Evolutionary conservation across 371 early-diverging fungal species (phyloP), one percentile per base, ranked within the genome.

Genomic region (Rhizopus delemar): DNA sequence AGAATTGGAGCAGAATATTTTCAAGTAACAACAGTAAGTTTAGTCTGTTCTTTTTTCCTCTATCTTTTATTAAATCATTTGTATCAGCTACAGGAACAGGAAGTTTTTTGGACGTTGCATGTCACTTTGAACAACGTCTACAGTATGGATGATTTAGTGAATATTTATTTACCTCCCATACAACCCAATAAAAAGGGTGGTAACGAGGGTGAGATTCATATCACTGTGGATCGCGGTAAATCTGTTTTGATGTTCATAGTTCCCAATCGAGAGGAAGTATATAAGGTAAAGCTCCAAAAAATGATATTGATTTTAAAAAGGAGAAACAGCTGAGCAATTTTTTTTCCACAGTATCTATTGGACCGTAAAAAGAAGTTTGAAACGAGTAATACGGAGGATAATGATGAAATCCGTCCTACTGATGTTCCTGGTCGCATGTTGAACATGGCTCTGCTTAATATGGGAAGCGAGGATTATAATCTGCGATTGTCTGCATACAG

Each of bases 341-440:
- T 46, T 38, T 32, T 39, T 43, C 15, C 5, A 8, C 46, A 66
- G 56, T 61, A 66, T 50, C 55, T 69, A 0, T 46, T 93, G 29
- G 80, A 86, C 46, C 74, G 78, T 57, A 86, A 90, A 5, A 86
- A 87, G 53, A 74, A 83, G 34, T 66, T 82, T 45, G 80, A 87
- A 39, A 82, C 81, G 36, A 86, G 87, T 11, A 65, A 79, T 0
- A 81, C 83, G 16, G 70, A 84, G 13, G 69, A 70, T 2, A 83
- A 87, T 41, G 80, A 90, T 48, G 79, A 80, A 9, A 86, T 95
- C 46, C 82, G 90, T 34, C 94, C 95, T 3, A 77, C 83, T 6
- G 94, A 94, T 75, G 93, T 94, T 2, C 93, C 95, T 0, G 96
- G 94, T 3, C 90, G 92, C 15, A 75, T 96, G 41, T 74, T 96